A percentile compares a stretch with the other conserved stretches of the same genome.
Conservation (phyloP, 225 moss, liverwort and hornwort genomes). For the Climacium dendroides region DNA sequence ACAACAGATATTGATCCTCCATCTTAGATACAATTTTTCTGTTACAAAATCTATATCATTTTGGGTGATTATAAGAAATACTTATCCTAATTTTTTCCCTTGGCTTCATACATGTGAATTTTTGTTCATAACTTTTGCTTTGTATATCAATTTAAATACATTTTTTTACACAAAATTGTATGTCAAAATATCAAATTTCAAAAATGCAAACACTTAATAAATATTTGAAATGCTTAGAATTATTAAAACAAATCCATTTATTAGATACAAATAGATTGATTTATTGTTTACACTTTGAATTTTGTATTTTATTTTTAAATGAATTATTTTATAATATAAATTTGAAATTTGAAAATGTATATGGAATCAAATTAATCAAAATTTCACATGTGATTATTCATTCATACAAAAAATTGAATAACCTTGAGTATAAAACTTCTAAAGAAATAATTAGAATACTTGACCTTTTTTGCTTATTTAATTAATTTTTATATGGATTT, state of each 20-base stretch:
- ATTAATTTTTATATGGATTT: accelerated
- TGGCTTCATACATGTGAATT: too few species aligned
- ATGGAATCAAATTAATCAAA: background rate
- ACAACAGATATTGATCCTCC: constrained; percentile 77
- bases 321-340: background rate
- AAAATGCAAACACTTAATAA: too few species aligned
- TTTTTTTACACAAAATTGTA: too few species aligned
- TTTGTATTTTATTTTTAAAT: background rate
- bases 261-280: background rate
- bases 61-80: too few species aligned
- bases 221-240: background rate
- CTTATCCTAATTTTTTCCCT: too few species aligned
- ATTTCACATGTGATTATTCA: background rate
- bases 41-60: background rate
- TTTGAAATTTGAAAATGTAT: background rate
- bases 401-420: background rate
- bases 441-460: too few species aligned
- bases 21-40: background rate
- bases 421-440: background rate
- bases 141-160: too few species aligned
- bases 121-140: too few species aligned
- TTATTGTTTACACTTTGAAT: background rate
- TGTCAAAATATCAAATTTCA: background rate
- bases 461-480: background rate
- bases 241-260: background rate